Conservation (phyloP, 148 eudicot species). For the Chenopodium quinoa region DNA sequence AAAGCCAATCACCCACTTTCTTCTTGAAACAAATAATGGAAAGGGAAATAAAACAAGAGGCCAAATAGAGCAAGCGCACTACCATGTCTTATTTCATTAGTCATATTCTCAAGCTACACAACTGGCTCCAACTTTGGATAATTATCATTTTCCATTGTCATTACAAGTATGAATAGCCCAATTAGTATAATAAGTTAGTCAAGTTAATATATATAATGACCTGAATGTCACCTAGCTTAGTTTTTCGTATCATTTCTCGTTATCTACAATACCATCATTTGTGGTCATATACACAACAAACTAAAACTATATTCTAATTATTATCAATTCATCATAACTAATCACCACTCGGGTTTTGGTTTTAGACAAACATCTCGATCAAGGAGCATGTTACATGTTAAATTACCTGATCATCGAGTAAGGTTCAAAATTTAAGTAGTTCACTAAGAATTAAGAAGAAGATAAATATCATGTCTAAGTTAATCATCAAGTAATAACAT, state of each 20-base stretch:
- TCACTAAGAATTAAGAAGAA: neutral
- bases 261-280: too few species aligned
- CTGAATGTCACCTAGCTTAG: neutral
- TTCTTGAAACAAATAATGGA: neutral
- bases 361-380: too few species aligned
- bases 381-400: too few species aligned
- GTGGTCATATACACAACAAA: too few species aligned
- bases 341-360: neutral
- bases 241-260: too few species aligned
- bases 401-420: neutral
- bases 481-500: neutral
- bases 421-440: neutral
- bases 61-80: neutral
- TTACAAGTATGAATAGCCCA: neutral
- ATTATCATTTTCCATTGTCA: slow-evolving; percentile 11
- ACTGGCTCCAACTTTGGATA: slow-evolving; percentile 22
- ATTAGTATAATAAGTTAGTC: neutral
- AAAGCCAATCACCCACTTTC: neutral
- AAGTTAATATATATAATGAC: neutral
- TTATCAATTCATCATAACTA: too few species aligned
- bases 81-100: neutral
- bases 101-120: neutral
- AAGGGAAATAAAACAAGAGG: neutral
- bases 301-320: too few species aligned
- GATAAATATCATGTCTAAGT: too few species aligned